Percentiles rank a stretch among this genome's conserved stretches.
phyloP scores from a whole-genome alignment of 805 yeast genomes.

The Barnettozyma sp. region DNA sequence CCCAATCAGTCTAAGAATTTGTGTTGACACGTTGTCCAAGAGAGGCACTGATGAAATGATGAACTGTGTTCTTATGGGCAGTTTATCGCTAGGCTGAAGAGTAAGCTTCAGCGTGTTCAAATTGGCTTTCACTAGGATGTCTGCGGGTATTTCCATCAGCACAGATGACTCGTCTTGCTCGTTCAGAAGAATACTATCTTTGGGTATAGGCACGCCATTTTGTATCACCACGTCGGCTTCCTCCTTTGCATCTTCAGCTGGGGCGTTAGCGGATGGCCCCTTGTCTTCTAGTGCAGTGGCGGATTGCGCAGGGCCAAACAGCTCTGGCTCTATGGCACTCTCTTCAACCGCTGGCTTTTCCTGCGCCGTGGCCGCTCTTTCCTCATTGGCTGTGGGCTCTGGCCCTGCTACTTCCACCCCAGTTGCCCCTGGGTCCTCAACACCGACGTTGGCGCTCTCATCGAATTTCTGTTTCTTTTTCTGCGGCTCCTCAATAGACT shows the following conservation, averaged over 20 bases:
- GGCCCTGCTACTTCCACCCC: no score
- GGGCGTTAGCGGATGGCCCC: no score
- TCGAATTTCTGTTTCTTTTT: slow-evolving; percentile 1
- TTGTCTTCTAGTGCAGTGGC: no score
- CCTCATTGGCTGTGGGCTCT: no score
- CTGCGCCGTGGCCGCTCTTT: no score
- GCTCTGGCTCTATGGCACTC: no score
- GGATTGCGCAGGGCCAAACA: no score
- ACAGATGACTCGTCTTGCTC: slow-evolving; percentile 1
- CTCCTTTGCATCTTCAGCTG: background rate
- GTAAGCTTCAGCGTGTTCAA: slow-evolving; percentile 55
- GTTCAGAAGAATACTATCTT: slow-evolving; percentile 17
- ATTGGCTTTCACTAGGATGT: slow-evolving; percentile 36
- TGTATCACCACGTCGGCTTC: slow-evolving; percentile 5
- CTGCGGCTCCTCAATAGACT: slow-evolving; percentile 1
- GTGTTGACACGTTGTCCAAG: slow-evolving; percentile 76
- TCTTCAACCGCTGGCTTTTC: no score
- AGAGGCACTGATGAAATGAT: slow-evolving; percentile 65
- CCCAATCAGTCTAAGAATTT: slow-evolving; percentile 65
- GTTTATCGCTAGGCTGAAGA: slow-evolving; percentile 46
- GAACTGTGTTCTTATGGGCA: slow-evolving; percentile 50
- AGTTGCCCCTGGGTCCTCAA: no score
- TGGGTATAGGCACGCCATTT: slow-evolving; percentile 20
- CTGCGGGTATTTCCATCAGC: slow-evolving; percentile 12
- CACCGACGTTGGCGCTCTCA: background rate